Conservation (phyloP, 2,329 filamentous ascomycete species). For the Fusarium coffeatum region DNA sequence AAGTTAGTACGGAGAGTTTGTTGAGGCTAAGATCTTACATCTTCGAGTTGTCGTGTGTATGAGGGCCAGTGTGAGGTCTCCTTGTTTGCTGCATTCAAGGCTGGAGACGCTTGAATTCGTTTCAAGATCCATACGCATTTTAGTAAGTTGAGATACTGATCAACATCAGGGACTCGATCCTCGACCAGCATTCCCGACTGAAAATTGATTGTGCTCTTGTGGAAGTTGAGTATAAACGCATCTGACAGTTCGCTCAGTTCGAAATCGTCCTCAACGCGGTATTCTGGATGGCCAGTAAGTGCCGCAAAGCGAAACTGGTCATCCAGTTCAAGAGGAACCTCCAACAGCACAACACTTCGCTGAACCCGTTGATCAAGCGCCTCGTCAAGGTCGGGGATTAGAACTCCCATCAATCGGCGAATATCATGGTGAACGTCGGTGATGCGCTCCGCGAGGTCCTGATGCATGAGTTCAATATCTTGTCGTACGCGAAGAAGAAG, state of each 20-base stretch:
- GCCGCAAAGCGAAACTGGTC: conserved; percentile 43
- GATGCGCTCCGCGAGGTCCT: conserved; percentile 42
- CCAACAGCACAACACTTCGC: conserved; percentile 17
- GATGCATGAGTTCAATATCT: conserved; percentile 46
- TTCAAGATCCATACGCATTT: conserved; percentile 51
- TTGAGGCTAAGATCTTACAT: conserved; percentile 37
- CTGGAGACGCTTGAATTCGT: conserved; percentile 32
- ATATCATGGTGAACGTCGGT: conserved; percentile 40
- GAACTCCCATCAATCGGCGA: conserved; percentile 42
- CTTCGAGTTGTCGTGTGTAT: conserved; percentile 49
- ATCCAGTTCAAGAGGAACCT: conserved; percentile 41
- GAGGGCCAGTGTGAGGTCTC: conserved; percentile 53
- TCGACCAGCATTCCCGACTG: conserved; percentile 45
- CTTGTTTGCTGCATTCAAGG: conserved; percentile 15
- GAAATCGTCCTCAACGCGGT: conserved; percentile 38
- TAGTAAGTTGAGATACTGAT: conserved; percentile 49
- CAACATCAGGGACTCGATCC: conserved; percentile 39
- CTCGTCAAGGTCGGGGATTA: conserved; percentile 44
- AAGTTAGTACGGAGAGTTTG: conserved; percentile 3
- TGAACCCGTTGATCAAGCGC: conserved; percentile 40
- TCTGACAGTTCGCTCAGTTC: conserved; percentile 48
- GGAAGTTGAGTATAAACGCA: conserved; percentile 49
- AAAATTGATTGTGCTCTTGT: conserved; percentile 44
- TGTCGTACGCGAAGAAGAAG: conserved; percentile 47
- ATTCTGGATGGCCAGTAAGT: conserved; percentile 38